Conservation (phyloP, 2,329 filamentous ascomycete species). For the Thelonectria discophora region DNA sequence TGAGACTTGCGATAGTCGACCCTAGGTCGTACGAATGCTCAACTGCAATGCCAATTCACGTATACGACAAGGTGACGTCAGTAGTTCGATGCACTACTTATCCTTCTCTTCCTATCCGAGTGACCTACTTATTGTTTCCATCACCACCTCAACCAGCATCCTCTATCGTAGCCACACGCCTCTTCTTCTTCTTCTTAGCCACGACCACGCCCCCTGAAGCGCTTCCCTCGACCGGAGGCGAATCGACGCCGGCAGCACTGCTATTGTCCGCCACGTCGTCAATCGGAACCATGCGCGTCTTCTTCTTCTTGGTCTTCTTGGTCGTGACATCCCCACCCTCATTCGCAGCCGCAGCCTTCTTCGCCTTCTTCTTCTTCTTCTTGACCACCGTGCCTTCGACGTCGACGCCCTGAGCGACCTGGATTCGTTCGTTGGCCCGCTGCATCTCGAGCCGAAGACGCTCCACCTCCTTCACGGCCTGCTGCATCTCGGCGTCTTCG, state of each 20-base stretch:
- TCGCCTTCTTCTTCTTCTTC: constrained; percentile 64
- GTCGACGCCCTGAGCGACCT: constrained; percentile 73
- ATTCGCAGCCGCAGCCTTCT: constrained; percentile 57
- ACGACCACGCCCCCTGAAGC: constrained; percentile 44
- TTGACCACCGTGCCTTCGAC: constrained; percentile 72
- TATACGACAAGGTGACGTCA: too few species aligned
- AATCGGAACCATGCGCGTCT: constrained; percentile 23
- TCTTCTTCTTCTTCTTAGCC: constrained; percentile 61
- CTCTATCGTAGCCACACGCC: constrained; percentile 45
- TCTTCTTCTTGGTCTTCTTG: constrained; percentile 49
- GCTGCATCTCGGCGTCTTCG: constrained; percentile 88
- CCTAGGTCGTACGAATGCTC: too few species aligned
- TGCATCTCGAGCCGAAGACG: constrained; percentile 89
- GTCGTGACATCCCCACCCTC: constrained; percentile 31
- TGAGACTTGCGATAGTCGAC: too few species aligned
- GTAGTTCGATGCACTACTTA: neutral
- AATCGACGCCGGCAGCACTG: constrained; percentile 29
- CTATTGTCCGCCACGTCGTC: constrained; percentile 33
- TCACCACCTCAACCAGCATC: constrained; percentile 23
- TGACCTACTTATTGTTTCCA: neutral
- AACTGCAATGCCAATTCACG: too few species aligned
- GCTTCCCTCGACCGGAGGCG: constrained; percentile 23
- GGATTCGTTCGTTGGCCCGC: constrained; percentile 77
- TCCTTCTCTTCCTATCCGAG: neutral
- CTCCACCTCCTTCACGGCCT: constrained; percentile 90